phyloP scores from a whole-genome alignment of 1,284 basidiomycete species.

The Apiotrichum sp. region DNA sequence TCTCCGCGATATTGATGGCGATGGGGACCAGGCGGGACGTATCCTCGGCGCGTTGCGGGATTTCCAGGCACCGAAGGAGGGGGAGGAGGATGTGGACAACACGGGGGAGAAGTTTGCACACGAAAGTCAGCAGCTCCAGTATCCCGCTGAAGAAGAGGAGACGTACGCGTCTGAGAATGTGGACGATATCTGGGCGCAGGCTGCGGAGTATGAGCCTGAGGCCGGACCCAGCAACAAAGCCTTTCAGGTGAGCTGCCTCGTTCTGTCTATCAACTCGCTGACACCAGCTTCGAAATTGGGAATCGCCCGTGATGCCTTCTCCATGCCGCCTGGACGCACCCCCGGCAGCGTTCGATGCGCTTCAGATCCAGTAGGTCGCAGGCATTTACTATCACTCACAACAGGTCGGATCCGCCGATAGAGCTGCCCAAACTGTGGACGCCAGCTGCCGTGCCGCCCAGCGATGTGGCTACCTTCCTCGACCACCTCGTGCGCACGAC shows the following conservation, averaged over 20 bases:
- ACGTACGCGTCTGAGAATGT: neutral
- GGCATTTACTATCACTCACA: neutral
- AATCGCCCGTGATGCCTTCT: neutral
- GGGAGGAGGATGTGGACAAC: neutral
- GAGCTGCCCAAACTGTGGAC: conserved; percentile 17
- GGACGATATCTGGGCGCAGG: conserved; percentile 1
- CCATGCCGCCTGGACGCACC: neutral
- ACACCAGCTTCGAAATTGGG: conserved; percentile 8
- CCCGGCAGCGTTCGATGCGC: conserved; percentile 24
- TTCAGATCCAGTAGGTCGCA: conserved; percentile 19
- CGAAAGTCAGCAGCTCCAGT: no score
- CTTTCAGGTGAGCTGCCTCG: conserved; percentile 14
- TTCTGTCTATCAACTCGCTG: neutral
- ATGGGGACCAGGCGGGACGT: neutral
- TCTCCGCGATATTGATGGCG: neutral
- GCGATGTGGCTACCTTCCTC: conserved; percentile 17
- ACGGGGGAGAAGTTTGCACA: no score
- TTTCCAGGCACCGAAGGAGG: neutral
- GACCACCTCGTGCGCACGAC: conserved; percentile 31
- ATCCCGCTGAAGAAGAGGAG: neutral
- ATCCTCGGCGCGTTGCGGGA: neutral
- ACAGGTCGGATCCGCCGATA: conserved; percentile 18
- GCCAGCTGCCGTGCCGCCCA: conserved; percentile 4
- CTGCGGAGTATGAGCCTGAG: neutral
- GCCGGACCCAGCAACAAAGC: neutral